Evolutionary conservation across 176 grass and related monocot species (phyloP), one percentile per base, ranked within the genome.

Genomic region (Bothriochloa decipiens): DNA sequence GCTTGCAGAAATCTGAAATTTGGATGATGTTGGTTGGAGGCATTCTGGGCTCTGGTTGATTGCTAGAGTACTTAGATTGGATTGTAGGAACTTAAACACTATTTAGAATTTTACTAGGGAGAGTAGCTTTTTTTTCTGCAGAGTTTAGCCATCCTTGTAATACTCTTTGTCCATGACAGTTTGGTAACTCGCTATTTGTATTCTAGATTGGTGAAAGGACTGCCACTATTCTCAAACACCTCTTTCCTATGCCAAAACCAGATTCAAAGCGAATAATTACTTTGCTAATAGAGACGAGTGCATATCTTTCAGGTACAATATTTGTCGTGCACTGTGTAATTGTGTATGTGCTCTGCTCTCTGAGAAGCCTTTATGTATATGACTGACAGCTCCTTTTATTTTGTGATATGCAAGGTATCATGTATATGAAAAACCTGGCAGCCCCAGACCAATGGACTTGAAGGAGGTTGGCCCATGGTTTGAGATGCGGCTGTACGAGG

Each of bases 401-500:
- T 39, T 84, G 35, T 77, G 25, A 76, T 75, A 50, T 60, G 57
- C 1, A 68, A 97, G 91, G 81, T 93, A 98, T 88, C 96, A 98
- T 22, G 91, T 94, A 23, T 95, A 89, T 12, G 87, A 95, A 57
- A 95, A 95, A 85, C 87, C 43, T 6, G 96, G 91, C 1, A 89
- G 91, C 55, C 87, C 91, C 5, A 94, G 95, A 81, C 95, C 93
- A 13, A 83, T 92, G 25, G 87, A 92, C 27, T 77, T 98, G 62
- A 98, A 91, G 83, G 93, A 98, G 83, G 89, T 91, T 26, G 96
- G 96, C 17, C 91, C 93, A 57, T 83, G 91, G 12, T 95, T 98
- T 78, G 96, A 98, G 78, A 64, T 94, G 74, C 93, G 85, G 20
- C 87, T 95, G 42, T 98, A 93, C 69, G 81, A 92, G 91, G 96